Evolutionary conservation across 1,284 basidiomycete genomes (phyloP), one percentile per base, ranked within the genome.

Genomic region (Hemileia vastatrix): DNA sequence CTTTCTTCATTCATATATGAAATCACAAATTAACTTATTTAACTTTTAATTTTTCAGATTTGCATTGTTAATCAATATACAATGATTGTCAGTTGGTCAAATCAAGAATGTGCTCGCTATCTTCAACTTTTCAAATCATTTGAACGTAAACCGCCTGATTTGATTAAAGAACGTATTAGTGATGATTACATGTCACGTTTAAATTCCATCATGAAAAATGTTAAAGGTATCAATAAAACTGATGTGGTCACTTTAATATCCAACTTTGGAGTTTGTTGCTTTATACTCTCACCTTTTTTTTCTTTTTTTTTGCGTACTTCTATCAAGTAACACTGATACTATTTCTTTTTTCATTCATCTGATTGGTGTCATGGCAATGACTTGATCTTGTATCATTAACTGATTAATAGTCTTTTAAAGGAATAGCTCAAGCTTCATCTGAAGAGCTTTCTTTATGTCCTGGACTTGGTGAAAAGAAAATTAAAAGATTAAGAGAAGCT

Each of bases 161-260:
- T 90, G 67, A 93, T 99, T 77, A 94, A 93, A 76, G 93, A 96
- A 75, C 85, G 90, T 24, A 80, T 90, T 4, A 90, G 92, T 72
- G 90, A 93, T 69, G 87, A 89, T 69, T 92, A 95, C 72, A 77
- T 82, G 65, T 84, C 88, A 4, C 82, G 91, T 70, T 77, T 97
- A 11, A 87, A 88, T 44, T 83, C 84, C n/a, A 83, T 89, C 0
- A 79, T 99, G 36, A 98, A 94, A 0, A 86, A 84, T 67, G 88
- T 97, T 67, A 86, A 84, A 71, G 92, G 90, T 69, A 87, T 99
- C 63, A 98, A 98, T 78, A 96, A 94, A 80, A 97, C 94, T 0
- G 95, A 99, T 72, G 91, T 94, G 0, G 85, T 92, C 76, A 95
- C 93, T 0, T 78, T 99, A 24, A 82, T 88, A n/a, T 86, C 87